Conservation (phyloP, 805 yeast genomes). For the Yamadazyma takamatsuzukensis region DNA sequence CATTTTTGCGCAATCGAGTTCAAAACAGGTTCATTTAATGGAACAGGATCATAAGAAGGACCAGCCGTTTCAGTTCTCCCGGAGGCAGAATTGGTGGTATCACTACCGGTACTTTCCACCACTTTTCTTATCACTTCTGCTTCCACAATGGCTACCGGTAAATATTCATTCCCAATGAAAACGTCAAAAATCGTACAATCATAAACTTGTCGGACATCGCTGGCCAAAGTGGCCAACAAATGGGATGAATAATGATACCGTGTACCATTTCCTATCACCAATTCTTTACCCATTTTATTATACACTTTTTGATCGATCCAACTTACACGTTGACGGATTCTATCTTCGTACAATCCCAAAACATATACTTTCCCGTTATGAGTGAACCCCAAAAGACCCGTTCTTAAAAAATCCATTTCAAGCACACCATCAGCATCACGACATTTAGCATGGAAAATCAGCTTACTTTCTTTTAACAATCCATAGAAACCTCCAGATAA, state of each 20-base stretch:
- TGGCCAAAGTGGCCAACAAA: conserved; percentile 75
- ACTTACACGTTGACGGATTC: conserved; percentile 73
- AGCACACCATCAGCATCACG: conserved; percentile 65
- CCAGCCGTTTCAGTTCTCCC: conserved; percentile 11
- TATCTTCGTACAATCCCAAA: conserved; percentile 86
- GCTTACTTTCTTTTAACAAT: conserved; percentile 57
- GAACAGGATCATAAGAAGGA: conserved; percentile 32
- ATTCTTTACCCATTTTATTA: conserved; percentile 21
- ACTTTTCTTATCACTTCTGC: conserved; percentile 45
- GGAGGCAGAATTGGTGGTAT: conserved; percentile 2
- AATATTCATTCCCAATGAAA: conserved; percentile 69
- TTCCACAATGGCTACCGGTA: conserved; percentile 85
- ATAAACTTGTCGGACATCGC: conserved; percentile 73
- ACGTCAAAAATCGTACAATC: conserved; percentile 93
- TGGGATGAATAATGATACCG: conserved; percentile 85
- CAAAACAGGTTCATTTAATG: conserved; percentile 40
- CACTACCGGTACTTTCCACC: conserved; percentile 23
- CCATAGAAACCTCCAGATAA: conserved; percentile 90
- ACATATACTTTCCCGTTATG: conserved; percentile 85
- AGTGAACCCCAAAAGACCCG: conserved; percentile 87
- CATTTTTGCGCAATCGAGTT: conserved; percentile 43
- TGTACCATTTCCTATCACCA: conserved; percentile 36
- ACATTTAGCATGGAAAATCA: conserved; percentile 79
- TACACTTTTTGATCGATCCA: conserved; percentile 54
- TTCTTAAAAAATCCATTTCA: conserved; percentile 79